Conservation (phyloP, 768 basidiomycete genomes). For the Filobasidium wieringae region DNA sequence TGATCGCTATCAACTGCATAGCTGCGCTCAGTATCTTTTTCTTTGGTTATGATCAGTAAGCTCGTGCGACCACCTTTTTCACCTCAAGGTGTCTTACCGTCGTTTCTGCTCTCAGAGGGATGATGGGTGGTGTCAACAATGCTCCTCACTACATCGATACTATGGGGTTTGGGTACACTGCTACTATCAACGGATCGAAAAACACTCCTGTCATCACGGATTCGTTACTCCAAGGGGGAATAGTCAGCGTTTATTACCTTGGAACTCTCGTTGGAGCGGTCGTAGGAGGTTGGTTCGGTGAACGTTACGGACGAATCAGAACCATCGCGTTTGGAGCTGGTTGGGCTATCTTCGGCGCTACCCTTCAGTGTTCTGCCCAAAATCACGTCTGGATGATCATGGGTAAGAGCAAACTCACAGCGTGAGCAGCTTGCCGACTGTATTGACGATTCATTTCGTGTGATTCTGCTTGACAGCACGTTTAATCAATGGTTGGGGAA, state of each 20-base stretch:
- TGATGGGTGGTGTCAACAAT: conserved; percentile 22
- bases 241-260: conserved; percentile 24
- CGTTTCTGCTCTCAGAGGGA: neutral
- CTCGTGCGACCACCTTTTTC: neutral
- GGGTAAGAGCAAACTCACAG: too few species aligned
- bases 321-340: conserved; percentile 19
- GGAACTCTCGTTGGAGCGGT: conserved; percentile 23
- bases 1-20: conserved; percentile 17
- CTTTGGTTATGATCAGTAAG: conserved; percentile 18
- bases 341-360: conserved; percentile 23
- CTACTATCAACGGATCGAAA: neutral
- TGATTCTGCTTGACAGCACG: too few species aligned
- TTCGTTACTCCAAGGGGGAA: conserved; percentile 21
- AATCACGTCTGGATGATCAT: conserved; percentile 22
- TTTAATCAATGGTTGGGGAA: neutral
- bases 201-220: conserved; percentile 11
- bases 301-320: conserved; percentile 20
- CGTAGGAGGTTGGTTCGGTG: conserved; percentile 21
- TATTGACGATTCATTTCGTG: too few species aligned
- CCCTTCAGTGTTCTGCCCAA: conserved; percentile 19
- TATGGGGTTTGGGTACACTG: conserved; percentile 21
- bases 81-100: neutral
- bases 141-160: conserved; percentile 15
- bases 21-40: conserved; percentile 20
- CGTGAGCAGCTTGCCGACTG: conserved; percentile 18